These are phyloP conservation scores for Candida stauntonica DNA, from an alignment of 805 yeast genomes.

Conservation along the genomic window DNA sequence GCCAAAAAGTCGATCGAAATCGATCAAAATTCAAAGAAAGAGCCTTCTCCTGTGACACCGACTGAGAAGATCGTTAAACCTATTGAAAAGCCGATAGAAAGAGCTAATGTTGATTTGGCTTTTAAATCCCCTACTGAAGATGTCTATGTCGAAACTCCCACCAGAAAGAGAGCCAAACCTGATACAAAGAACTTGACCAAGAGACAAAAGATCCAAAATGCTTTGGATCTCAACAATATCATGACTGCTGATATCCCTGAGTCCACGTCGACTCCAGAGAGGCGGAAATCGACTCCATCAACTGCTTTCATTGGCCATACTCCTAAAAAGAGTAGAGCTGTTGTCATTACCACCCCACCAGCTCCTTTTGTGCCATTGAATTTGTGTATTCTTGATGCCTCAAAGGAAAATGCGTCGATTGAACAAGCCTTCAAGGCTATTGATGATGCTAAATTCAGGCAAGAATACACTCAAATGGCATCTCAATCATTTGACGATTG, in stretches of 20 bases:
- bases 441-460: conserved; percentile 20
- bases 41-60: conserved; percentile 19
- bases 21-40: not conserved
- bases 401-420: conserved; percentile 3
- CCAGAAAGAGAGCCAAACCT: conserved; percentile 11
- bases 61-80: conserved; percentile 13
- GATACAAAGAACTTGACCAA: conserved; percentile 4
- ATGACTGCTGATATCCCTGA: not conserved
- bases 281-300: not conserved
- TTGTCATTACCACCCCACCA: conserved; percentile 6
- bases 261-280: conserved; percentile 8
- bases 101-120: conserved; percentile 14
- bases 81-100: conserved; percentile 6
- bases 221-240: not conserved
- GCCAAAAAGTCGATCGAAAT: not conserved
- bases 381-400: conserved; percentile 9
- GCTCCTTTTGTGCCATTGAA: conserved; percentile 9
- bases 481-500: conserved; percentile 31
- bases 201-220: conserved; percentile 1
- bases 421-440: conserved; percentile 19
- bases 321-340: not conserved
- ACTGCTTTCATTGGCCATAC: not conserved
- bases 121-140: conserved; percentile 17
- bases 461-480: conserved; percentile 27
- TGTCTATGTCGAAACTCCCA: conserved; percentile 14